A percentile compares a stretch with the other conserved stretches of the same genome.
Conservation (phyloP, 148 eudicot species). For the Linanthus parryae region DNA sequence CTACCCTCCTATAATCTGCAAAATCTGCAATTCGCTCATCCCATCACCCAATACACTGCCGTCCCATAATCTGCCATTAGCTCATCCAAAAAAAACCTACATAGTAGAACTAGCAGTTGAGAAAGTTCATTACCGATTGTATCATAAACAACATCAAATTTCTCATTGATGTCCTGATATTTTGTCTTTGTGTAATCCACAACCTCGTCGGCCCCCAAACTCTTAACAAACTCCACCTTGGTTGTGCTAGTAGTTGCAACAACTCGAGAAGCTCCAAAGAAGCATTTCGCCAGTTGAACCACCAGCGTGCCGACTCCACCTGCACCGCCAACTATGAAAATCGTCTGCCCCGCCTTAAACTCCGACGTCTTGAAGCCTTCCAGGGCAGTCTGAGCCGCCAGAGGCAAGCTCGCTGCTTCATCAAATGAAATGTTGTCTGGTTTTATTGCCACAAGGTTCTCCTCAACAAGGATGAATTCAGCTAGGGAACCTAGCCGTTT, state of each 20-base stretch:
- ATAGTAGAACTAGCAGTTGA: no score
- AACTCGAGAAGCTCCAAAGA: conserved; percentile 32
- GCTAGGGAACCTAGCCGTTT: conserved; percentile 44
- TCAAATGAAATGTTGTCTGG: conserved; percentile 42
- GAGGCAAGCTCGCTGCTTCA: conserved; percentile 49
- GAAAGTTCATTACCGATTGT: conserved; percentile 49
- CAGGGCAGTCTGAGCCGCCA: conserved; percentile 41
- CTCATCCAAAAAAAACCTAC: no score
- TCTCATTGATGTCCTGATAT: conserved; percentile 35
- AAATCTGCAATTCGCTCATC: no score
- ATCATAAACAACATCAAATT: conserved; percentile 41
- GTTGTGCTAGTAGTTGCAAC: conserved; percentile 41
- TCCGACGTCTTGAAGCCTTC: conserved; percentile 39
- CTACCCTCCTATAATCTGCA: no score
- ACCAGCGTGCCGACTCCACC: conserved; percentile 49
- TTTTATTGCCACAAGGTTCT: conserved; percentile 33
- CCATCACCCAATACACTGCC: no score
- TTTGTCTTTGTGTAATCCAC: conserved; percentile 39
- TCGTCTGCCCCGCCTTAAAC: conserved; percentile 24
- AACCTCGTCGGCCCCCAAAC: conserved; percentile 46
- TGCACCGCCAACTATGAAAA: conserved; percentile 45
- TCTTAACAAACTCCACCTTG: conserved; percentile 45
- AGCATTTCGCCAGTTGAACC: conserved; percentile 44
- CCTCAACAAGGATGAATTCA: conserved; percentile 37
- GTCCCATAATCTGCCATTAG: no score